Evolutionary conservation across 495 filamentous ascomycete genomes (phyloP), one percentile per base, ranked within the genome.

Genomic region (Umbilicaria muhlenbergii): DNA sequence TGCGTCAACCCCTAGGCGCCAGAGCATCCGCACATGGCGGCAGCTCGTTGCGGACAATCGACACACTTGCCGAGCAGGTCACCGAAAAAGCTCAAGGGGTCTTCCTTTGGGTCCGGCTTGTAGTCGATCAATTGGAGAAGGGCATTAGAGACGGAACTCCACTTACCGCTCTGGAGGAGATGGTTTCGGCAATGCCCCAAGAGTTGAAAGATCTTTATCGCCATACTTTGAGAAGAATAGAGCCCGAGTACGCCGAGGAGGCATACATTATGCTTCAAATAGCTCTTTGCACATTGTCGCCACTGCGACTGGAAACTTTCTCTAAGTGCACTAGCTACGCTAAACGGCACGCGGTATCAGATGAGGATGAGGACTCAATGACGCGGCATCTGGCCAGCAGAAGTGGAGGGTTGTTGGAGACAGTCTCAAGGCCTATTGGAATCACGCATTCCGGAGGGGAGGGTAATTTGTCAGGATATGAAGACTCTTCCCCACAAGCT

Each of bases 41-140:
- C 24, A 28, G 8, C 24, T 28, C 24, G 8, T 8, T 28, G 24
- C 5, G 41, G 24, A 34, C 17, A 12, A 18, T 28, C 15, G 17
- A 33, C 6, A 1, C 2, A 16, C 31, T 58, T 8, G 38, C 39
- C 16, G 36, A 42, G 1, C 34, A 53, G 11, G 42, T 58, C 14
- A 34, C 33, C 15, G 14, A 15, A 16, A 57, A 51, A 39, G 54
- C 55, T 10, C 34, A 36, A 12, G 55, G 55, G 13, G 55, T 58
- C 4, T 58, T 58, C 36, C 45, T 58, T 13, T 58, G 54, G 55
- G 55, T 58, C 4, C 37, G 51, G n/a, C 42, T 58, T 5, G 53
- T 56, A 16, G 43, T 55, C n/a, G 43, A 54, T 32, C 41, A 46
- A 15, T 15, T 57, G 13, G 24, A 47, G 3, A 41, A 51, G 19